Conservation (phyloP, 331 rosid genomes). For the Phaseolus coccineus region DNA sequence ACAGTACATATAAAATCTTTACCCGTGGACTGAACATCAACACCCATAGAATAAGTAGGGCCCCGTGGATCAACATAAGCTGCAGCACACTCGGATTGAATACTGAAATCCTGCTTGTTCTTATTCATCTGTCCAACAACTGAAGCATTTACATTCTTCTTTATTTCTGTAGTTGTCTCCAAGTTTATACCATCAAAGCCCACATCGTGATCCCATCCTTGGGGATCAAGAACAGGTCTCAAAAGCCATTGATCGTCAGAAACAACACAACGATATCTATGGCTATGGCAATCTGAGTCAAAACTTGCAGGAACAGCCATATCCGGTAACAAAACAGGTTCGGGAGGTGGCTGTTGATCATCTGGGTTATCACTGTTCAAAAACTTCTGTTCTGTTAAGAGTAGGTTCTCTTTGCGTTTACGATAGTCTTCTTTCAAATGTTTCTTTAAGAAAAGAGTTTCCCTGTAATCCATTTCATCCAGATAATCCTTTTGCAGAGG, state of each 20-base stretch:
- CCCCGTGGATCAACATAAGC: conserved; percentile 70
- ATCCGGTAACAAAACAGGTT: conserved; percentile 81
- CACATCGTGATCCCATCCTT: conserved; percentile 99
- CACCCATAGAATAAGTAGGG: conserved; percentile 67
- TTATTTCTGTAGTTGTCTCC: conserved; percentile 70
- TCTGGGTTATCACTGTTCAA: conserved; percentile 52
- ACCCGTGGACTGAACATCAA: conserved; percentile 86
- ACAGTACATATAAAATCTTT: conserved; percentile 73
- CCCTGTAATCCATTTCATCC: conserved; percentile 95
- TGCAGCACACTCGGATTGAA: conserved; percentile 86
- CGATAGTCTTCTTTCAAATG: conserved; percentile 79
- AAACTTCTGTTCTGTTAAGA: conserved; percentile 48
- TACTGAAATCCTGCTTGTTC: conserved; percentile 77
- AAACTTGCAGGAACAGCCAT: conserved; percentile 86
- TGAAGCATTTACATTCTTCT: conserved; percentile 62
- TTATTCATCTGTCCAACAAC: conserved; percentile 85
- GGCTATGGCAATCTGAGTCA: conserved; percentile 66
- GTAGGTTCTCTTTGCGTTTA: conserved; percentile 60
- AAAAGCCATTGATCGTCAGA: conserved; percentile 75
- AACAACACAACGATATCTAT: conserved; percentile 84
- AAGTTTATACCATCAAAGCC: conserved; percentile 89
- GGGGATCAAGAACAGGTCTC: conserved; percentile 95
- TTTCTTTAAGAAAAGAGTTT: conserved; percentile 88
- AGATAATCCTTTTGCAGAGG: conserved; percentile 77
- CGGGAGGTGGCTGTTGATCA: conserved; percentile 66